Percentiles rank a stretch among this genome's conserved stretches.
Evolutionary conservation across 805 yeast species (phyloP).

Genomic region (Scheffersomyces stipitis): DNA sequence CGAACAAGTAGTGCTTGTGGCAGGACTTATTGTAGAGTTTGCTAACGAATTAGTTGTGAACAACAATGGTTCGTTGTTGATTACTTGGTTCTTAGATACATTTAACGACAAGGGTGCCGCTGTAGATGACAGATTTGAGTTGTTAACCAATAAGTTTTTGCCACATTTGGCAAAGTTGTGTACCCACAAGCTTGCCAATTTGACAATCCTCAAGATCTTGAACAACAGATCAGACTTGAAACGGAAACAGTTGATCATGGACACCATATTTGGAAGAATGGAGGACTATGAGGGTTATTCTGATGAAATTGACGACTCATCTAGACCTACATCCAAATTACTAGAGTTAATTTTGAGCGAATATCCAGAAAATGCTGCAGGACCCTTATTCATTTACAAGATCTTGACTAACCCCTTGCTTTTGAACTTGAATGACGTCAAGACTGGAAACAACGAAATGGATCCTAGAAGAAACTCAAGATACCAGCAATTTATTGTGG

Average conservation of each 20-base stretch:
- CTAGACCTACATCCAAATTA: constrained; percentile 39
- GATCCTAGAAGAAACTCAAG: constrained; percentile 16
- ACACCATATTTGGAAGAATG: constrained; percentile 61
- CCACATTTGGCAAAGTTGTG: constrained; percentile 65
- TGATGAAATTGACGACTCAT: constrained; percentile 11
- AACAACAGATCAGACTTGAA: constrained; percentile 63
- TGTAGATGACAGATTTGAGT: constrained; percentile 57
- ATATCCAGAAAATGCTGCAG: constrained; percentile 52
- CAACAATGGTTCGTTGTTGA: constrained; percentile 81
- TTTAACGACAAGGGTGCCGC: constrained; percentile 25
- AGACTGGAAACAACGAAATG: constrained; percentile 20
- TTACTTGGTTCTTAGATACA: constrained; percentile 94
- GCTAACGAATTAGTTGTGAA: constrained; percentile 79
- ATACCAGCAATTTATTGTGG: constrained; percentile 55
- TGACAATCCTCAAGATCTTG: constrained; percentile 76
- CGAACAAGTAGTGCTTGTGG: constrained; percentile 70
- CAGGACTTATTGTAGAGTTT: constrained; percentile 75
- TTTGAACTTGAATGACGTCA: constrained; percentile 27
- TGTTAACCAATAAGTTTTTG: constrained; percentile 61
- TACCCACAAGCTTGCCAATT: constrained; percentile 79
- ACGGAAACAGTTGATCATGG: constrained; percentile 63
- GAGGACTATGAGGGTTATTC: constrained; percentile 17
- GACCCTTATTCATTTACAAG: constrained; percentile 68
- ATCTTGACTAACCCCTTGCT: constrained; percentile 68
- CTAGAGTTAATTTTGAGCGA: constrained; percentile 67